Evolutionary conservation across 257 asterid genomes (phyloP).

Genomic region (Gentiana straminea): DNA sequence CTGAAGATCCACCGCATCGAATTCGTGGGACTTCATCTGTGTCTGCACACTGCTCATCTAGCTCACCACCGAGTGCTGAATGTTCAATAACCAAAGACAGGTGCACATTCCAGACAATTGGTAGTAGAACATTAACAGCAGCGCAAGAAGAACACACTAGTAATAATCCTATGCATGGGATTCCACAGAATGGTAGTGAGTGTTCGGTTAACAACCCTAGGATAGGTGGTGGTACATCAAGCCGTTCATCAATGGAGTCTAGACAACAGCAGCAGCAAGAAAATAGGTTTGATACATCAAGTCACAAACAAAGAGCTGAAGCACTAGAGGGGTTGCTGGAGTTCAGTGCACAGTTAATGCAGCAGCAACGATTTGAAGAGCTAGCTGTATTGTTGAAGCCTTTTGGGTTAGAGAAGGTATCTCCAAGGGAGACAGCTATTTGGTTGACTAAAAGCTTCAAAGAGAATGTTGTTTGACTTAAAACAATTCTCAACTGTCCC

Average conservation of each 20-base stretch:
- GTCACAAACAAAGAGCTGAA: slow-evolving; percentile 88
- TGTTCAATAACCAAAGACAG: slow-evolving; percentile 71
- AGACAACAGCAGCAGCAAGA: slow-evolving; percentile 14
- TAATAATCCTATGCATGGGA: slow-evolving; percentile 15
- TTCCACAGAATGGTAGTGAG: slow-evolving; percentile 43
- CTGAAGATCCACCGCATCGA: slow-evolving; percentile 29
- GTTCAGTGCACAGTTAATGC: slow-evolving; percentile 82
- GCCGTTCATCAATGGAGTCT: slow-evolving; percentile 61
- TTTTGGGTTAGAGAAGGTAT: slow-evolving; percentile 81
- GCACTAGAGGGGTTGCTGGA: slow-evolving; percentile 94
- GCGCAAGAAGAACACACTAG: slow-evolving; percentile 8
- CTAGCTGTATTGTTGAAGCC: slow-evolving; percentile 82
- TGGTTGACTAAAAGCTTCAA: slow-evolving; percentile 96
- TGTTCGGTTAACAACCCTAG: slow-evolving; percentile 51
- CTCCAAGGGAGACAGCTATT: slow-evolving; percentile 92
- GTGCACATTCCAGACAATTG: slow-evolving; percentile 52
- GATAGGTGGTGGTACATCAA: slow-evolving; percentile 32
- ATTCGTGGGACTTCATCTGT: slow-evolving; percentile 37
- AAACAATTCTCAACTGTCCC: not conserved
- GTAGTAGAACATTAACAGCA: slow-evolving; percentile 21
- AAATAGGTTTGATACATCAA: slow-evolving; percentile 67
- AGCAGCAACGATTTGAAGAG: slow-evolving; percentile 79
- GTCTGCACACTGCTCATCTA: slow-evolving; percentile 51
- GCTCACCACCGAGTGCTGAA: slow-evolving; percentile 34
- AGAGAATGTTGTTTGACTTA: slow-evolving; percentile 37